Evolutionary conservation across 768 basidiomycete species (phyloP).

Genomic region (Psilocybe sp.): DNA sequence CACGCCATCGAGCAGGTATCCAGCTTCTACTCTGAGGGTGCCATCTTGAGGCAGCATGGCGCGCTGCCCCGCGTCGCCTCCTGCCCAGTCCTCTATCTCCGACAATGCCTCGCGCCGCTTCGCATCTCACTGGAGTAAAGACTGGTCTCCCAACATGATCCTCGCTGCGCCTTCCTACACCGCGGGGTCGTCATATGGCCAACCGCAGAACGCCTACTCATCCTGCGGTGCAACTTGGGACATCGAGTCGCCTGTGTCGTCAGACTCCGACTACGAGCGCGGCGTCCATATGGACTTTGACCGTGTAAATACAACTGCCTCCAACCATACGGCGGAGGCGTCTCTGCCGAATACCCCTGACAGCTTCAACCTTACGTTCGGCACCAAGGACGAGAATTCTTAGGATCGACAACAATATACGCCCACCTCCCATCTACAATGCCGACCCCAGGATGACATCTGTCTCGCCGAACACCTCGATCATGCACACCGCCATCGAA

Average conservation of each 20-base stretch:
- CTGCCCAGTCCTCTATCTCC: constrained; percentile 21
- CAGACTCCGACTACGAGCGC: too few species aligned
- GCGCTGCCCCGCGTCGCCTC: too few species aligned
- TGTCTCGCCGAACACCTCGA: constrained; percentile 52
- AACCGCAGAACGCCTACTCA: constrained; percentile 38
- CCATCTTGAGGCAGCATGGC: constrained; percentile 76
- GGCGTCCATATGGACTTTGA: too few species aligned
- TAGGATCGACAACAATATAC: constrained; percentile 52
- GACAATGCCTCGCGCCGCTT: constrained; percentile 22
- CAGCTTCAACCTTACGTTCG: constrained; percentile 40
- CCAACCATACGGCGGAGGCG: constrained; percentile 47
- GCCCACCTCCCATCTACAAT: constrained; percentile 45
- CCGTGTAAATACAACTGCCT: constrained; percentile 49
- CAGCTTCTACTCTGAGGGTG: constrained; percentile 70
- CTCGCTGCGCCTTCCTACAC: constrained; percentile 37
- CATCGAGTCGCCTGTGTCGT: constrained; percentile 49
- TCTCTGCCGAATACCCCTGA: constrained; percentile 63
- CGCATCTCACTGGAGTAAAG: constrained; percentile 59
- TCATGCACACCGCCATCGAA: constrained; percentile 77
- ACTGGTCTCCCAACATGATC: constrained; percentile 45
- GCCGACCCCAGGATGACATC: constrained; percentile 38
- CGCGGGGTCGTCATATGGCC: constrained; percentile 39
- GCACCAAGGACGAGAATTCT: constrained; percentile 38
- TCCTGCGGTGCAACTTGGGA: constrained; percentile 54
- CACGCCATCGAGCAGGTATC: constrained; percentile 50